Base-by-base conservation (phyloP, 306 rosid genomes). In the Aeschynomene evenia region DNA sequence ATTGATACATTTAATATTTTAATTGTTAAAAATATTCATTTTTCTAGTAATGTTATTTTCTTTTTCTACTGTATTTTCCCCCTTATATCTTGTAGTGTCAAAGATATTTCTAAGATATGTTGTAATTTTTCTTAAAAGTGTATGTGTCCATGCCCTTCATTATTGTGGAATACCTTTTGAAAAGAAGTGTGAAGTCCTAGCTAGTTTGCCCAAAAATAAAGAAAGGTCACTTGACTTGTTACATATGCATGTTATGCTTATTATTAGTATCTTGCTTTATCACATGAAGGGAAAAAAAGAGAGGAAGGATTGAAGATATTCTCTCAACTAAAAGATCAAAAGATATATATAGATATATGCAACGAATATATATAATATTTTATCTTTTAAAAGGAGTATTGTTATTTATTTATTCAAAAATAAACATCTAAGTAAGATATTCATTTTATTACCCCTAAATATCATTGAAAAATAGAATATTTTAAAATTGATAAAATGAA, bases 231-330 rank as follows among this genome's bases (percentile, higher is more conserved):
- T 48, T 71, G 62, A 64, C 71, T 59, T 69, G 68, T 34, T 34
- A 40, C 31, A 56, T 19, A 64, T 48, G 50, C 71, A 71, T 71
- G 66, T 52, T 73, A 45, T 60, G 80, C 7, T 40, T 29, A 42
- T 14, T 31, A 63, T 37, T 29, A 42, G 19, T 31, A 63, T 37
- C 21, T 36, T 46, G 68, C 85, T 70, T 77, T 84, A 61, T 74
- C 77, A 67, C 53, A 58, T 72, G 78, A 70, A 61, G 29, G n/a
- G n/a, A n/a, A n/a, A n/a, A n/a, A n/a, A 66, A 81, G 37, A 57
- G 78, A 78, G 69, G 78, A 68, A 70, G 71, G 49, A 80, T 70
- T 71, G 72, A 58, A 78, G 68, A 67, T 81, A 72, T 71, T 57
- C 80, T 42, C 45, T 71, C 80, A 81, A 68, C 78, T 72, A 70